phyloP scores from a whole-genome alignment of 2,329 filamentous ascomycete genomes.

The Cercospora brassicicola region DNA sequence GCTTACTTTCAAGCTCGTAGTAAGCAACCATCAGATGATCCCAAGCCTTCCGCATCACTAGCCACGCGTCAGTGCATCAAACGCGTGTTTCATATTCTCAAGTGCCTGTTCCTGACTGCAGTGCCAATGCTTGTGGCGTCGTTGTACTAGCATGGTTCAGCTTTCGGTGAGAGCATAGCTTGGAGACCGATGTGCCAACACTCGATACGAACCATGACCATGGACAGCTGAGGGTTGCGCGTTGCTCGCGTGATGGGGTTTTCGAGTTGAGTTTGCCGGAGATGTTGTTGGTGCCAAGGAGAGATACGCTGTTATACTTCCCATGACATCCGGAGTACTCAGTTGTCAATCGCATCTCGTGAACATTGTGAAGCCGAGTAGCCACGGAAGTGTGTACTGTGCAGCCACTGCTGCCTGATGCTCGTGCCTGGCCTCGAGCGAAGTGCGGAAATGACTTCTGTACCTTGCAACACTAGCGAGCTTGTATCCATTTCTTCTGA shows the following conservation, averaged over 20 bases:
- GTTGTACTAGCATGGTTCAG: not conserved
- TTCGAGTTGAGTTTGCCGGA: not conserved
- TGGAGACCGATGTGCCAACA: not conserved
- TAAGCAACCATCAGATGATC: not conserved
- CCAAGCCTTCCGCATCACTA: slow-evolving; percentile 1
- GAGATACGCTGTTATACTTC: not conserved
- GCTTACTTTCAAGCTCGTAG: not conserved
- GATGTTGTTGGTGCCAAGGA: not conserved
- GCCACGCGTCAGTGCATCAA: slow-evolving; percentile 12
- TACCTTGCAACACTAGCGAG: slow-evolving; percentile 1
- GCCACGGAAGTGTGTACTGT: not conserved
- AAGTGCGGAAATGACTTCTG: not conserved
- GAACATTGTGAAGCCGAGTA: not conserved
- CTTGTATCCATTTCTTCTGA: not conserved
- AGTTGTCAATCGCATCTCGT: not conserved
- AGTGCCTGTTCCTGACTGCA: slow-evolving; percentile 6
- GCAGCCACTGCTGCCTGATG: not conserved
- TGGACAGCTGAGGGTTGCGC: slow-evolving; percentile 4
- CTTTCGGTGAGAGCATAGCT: not conserved
- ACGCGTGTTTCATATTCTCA: not conserved
- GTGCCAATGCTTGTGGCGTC: slow-evolving; percentile 10
- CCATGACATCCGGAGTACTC: not conserved
- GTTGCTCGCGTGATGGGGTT: not conserved
- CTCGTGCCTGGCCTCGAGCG: not conserved
- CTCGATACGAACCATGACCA: not conserved